Percentiles rank a stretch among this genome's conserved stretches.
Conservation (phyloP, 352 stramenopile species). For the Globisporangium splendens region DNA sequence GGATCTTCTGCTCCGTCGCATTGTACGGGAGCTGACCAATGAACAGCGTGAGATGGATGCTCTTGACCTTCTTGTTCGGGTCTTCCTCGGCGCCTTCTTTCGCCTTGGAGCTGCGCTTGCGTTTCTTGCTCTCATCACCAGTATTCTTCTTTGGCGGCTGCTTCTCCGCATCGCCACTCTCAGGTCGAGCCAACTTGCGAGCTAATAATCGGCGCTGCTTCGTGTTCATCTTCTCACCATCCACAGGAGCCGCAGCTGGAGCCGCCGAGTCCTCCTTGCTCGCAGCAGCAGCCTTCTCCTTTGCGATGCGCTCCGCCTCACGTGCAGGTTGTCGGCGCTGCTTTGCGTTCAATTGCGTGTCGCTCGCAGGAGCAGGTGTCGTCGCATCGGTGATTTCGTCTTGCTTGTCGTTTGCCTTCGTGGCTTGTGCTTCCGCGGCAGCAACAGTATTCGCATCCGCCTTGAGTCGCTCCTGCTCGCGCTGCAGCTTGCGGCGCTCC, state of each 20-base stretch:
- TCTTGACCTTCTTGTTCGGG: slow-evolving; percentile 46
- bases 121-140: slow-evolving; percentile 34
- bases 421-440: no score
- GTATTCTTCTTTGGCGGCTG: slow-evolving; percentile 23
- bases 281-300: slow-evolving; percentile 8
- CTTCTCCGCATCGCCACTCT: slow-evolving; percentile 16
- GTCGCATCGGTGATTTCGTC: slow-evolving; percentile 4
- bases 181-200: slow-evolving; percentile 31
- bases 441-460: neutral
- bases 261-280: neutral
- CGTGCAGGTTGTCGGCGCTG: slow-evolving; percentile 26
- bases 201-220: slow-evolving; percentile 55
- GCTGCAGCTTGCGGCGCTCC: slow-evolving; percentile 69
- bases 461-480: slow-evolving; percentile 41
- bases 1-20: slow-evolving; percentile 59
- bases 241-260: neutral
- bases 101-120: slow-evolving; percentile 33
- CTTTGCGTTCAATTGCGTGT: slow-evolving; percentile 33
- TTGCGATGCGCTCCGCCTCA: slow-evolving; percentile 8
- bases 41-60: slow-evolving; percentile 86
- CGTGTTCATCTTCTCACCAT: slow-evolving; percentile 31
- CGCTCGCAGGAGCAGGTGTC: neutral
- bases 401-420: neutral
- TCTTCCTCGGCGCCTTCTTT: slow-evolving; percentile 9
- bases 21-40: slow-evolving; percentile 78